A percentile compares a stretch with the other conserved stretches of the same genome.
These are phyloP conservation scores for Spatholobus suberectus DNA, from an alignment of 306 rosid species.

Conservation along the genomic window DNA sequence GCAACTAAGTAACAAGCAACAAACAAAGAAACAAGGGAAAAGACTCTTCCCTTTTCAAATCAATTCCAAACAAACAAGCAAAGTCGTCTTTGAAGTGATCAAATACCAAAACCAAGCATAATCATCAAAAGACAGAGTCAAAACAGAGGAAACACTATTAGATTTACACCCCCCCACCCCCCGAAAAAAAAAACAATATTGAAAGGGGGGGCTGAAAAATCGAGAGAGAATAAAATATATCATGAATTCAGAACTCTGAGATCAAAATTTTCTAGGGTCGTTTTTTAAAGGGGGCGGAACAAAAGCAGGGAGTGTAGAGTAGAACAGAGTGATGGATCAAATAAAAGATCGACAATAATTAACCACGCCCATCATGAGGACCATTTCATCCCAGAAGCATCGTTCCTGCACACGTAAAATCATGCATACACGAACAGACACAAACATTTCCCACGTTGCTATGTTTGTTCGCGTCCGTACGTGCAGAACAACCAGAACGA, in stretches of 20 bases:
- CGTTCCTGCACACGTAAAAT: neutral
- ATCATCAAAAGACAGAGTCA: conserved; percentile 22
- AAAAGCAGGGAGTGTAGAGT: neutral
- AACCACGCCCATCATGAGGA: neutral
- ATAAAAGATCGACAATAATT: neutral
- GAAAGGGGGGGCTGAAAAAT: neutral
- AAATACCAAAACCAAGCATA: conserved; percentile 12
- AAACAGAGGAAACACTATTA: neutral
- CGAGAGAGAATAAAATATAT: neutral
- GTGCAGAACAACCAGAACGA: neutral
- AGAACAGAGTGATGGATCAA: neutral
- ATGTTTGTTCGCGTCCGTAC: neutral
- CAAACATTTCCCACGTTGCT: neutral
- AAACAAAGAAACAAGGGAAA: neutral
- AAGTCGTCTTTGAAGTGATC: neutral
- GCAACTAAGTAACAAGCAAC: neutral
- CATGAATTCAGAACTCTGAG: neutral
- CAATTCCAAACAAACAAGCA: neutral
- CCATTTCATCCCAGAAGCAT: neutral
- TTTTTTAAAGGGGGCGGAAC: neutral
- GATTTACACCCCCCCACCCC: neutral
- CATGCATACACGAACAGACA: neutral
- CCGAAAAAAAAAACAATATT: neutral
- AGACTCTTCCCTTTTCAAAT: neutral
- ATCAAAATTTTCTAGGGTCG: neutral